Evolutionary conservation across 257 asterid genomes (phyloP), one percentile per base, ranked within the genome.

Genomic region (Gynochthodes officinalis): DNA sequence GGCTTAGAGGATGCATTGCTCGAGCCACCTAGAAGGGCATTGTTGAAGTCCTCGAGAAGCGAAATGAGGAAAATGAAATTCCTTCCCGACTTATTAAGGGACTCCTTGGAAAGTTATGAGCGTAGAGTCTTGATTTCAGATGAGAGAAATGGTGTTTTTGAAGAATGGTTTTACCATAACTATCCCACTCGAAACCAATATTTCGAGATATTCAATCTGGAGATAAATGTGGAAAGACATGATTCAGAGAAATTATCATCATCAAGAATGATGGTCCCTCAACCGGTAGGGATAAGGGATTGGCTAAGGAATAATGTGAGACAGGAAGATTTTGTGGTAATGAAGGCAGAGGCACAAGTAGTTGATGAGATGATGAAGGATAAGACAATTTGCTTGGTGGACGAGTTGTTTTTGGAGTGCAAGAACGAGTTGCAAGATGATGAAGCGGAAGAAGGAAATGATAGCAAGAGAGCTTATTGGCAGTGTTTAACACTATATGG

Each of bases 41-140:
- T 70, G 44, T 9, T 59, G 43, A 73, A 67, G 75, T 66, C 54
- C 33, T 23, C 78, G 14, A 67, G 71, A 25, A 61, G 72, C 3
- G 50, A 25, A 58, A 64, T 61, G 16, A 46, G 79, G 59, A 55
- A 74, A n/a, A 68, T 89, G 66, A 86, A 78, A 60, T 90, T 87
- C 80, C 92, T 90, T 33, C 96, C 97, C 0, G 90, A 90, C 48
- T 49, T 93, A 70, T 46, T 85, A 75, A 77, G 80, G 72, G 98
- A 93, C 64, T 65, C 90, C 2, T 73, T 89, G 50, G 86, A 77
- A 55, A 85, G 76, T 69, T 90, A 90, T 50, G 85, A 85, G 1
- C 75, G 97, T 30, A 64, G 96, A 43, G 79, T 93, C 11, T 89
- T 90, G 69, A 73, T 90, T 52, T 81, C 96, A 0, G 96, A 88